Evolutionary conservation across 495 filamentous ascomycete species (phyloP).

Genomic region (Usnea hakonensis): DNA sequence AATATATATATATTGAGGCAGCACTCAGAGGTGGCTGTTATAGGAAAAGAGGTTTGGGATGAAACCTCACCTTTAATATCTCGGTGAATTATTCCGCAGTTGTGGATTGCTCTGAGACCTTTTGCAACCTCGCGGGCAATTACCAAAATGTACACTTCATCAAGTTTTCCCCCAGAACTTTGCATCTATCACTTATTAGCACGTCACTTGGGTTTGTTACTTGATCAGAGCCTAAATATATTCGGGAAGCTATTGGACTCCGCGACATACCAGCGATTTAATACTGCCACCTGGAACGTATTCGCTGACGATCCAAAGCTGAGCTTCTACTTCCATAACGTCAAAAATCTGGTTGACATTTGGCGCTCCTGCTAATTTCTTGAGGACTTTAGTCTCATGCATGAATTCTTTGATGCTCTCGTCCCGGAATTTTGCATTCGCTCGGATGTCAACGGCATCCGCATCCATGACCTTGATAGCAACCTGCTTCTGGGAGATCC

Average conservation of each 20-base stretch:
- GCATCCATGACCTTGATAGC: slow-evolving; percentile 95
- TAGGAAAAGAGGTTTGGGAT: background rate
- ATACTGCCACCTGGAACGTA: slow-evolving; percentile 94
- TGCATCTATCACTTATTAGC: slow-evolving; percentile 36
- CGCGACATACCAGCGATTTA: slow-evolving; percentile 61
- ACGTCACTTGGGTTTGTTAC: background rate
- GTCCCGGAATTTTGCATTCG: slow-evolving; percentile 60
- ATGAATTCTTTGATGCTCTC: slow-evolving; percentile 79
- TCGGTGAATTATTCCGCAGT: slow-evolving; percentile 87
- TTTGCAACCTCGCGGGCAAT: slow-evolving; percentile 82
- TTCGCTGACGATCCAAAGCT: slow-evolving; percentile 93
- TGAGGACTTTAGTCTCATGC: slow-evolving; percentile 81
- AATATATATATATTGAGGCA: no score
- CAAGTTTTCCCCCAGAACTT: slow-evolving; percentile 59
- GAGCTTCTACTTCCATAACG: slow-evolving; percentile 73
- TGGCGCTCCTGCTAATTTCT: slow-evolving; percentile 73
- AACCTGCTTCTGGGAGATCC: slow-evolving; percentile 49
- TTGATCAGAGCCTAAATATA: background rate
- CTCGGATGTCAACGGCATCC: slow-evolving; percentile 71
- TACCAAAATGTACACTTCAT: slow-evolving; percentile 84
- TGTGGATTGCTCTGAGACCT: slow-evolving; percentile 78
- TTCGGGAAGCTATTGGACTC: slow-evolving; percentile 8
- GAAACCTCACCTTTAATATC: slow-evolving; percentile 73
- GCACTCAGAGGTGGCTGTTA: background rate
- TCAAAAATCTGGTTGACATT: slow-evolving; percentile 90